Percentiles rank a stretch among this genome's conserved stretches.
Evolutionary conservation across 108 stramenopile species (phyloP).

Genomic region (Skeletonema grethae): DNA sequence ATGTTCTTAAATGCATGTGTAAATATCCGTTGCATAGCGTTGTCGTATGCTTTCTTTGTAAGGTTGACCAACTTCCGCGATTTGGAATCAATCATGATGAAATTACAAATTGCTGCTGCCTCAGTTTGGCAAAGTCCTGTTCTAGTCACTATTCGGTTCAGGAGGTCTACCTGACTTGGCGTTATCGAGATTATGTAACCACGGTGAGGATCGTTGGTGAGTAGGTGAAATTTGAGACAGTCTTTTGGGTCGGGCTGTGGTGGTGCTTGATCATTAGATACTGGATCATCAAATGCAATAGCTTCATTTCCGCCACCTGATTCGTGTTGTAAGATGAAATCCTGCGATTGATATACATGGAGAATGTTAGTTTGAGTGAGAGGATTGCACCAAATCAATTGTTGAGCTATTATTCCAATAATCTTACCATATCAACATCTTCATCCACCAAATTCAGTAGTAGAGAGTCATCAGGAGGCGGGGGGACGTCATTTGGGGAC

Average conservation of each 20-base stretch:
- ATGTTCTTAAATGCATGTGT: conserved; percentile 16
- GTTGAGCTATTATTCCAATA: not conserved
- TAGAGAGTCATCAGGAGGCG: conserved; percentile 25
- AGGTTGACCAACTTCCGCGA: conserved; percentile 41
- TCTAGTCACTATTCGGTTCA: conserved; percentile 70
- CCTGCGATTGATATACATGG: conserved; percentile 1
- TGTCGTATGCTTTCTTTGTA: conserved; percentile 79
- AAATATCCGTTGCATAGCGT: conserved; percentile 65
- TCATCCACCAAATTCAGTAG: conserved; percentile 44
- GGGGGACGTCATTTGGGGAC: conserved; percentile 15
- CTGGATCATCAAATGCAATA: conserved; percentile 25
- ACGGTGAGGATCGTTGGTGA: conserved; percentile 60
- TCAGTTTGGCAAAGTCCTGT: conserved; percentile 76
- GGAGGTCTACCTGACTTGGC: conserved; percentile 68
- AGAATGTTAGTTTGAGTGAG: not conserved
- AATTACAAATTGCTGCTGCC: conserved; percentile 64
- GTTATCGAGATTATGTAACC: conserved; percentile 81
- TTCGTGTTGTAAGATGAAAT: conserved; percentile 48
- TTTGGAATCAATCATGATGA: conserved; percentile 67
- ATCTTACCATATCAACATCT: conserved; percentile 33
- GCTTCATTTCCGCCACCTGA: conserved; percentile 17
- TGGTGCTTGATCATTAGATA: conserved; percentile 6
- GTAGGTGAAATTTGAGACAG: conserved; percentile 74
- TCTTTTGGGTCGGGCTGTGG: conserved; percentile 21
- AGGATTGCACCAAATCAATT: not conserved